phyloP scores from a whole-genome alignment of 768 basidiomycete species.

The Leccinum fibrillosum region DNA sequence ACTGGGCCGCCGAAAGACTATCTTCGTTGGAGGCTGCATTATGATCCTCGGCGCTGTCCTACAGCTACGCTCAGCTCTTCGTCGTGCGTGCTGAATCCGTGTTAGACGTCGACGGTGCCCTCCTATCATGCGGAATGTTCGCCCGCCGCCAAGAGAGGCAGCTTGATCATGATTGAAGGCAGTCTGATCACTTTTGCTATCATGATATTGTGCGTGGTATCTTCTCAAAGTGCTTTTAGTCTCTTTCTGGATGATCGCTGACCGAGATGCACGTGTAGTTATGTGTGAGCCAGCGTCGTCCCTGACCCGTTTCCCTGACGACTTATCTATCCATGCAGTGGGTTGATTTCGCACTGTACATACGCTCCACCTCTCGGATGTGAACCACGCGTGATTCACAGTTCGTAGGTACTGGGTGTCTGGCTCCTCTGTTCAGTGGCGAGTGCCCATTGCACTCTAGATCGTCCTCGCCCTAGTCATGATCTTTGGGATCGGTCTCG shows the following conservation, averaged over 20 bases:
- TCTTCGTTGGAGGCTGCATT: constrained; percentile 53
- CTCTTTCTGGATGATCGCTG: neutral
- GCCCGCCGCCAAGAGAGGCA: constrained; percentile 53
- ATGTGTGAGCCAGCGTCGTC: constrained; percentile 15
- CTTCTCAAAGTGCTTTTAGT: neutral
- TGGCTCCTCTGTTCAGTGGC: constrained; percentile 55
- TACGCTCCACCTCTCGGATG: neutral
- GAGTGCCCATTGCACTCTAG: constrained; percentile 60
- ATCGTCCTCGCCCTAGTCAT: constrained; percentile 54
- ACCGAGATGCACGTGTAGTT: constrained; percentile 8
- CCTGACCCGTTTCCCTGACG: neutral
- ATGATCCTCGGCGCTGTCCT: constrained; percentile 65
- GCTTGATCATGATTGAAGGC: constrained; percentile 64
- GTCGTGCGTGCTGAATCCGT: neutral
- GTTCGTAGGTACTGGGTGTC: constrained; percentile 47
- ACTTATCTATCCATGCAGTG: constrained; percentile 35
- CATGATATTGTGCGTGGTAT: constrained; percentile 51
- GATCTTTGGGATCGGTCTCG: constrained; percentile 44
- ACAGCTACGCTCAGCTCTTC: constrained; percentile 58
- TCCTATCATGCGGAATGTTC: constrained; percentile 65
- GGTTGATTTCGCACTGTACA: constrained; percentile 62
- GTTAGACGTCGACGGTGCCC: constrained; percentile 48
- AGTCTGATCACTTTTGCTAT: constrained; percentile 62
- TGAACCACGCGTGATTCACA: neutral
- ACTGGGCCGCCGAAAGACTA: constrained; percentile 57